Conservation (phyloP, 495 filamentous ascomycete genomes). For the Xylaria sp. region DNA sequence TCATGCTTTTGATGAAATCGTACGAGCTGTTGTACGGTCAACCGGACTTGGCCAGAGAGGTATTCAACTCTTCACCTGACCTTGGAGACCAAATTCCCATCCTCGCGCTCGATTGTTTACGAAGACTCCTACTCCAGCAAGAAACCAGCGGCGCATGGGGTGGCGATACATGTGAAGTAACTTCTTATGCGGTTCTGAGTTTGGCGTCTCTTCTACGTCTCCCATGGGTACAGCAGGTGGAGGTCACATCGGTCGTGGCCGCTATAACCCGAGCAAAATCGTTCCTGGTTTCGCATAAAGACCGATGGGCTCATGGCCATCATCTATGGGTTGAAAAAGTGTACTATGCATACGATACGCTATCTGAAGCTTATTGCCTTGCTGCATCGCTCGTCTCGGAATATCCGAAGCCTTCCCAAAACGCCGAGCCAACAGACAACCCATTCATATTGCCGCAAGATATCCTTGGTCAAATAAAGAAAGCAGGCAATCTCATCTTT, state of each 20-base stretch:
- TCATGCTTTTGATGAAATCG: conserved; percentile 13
- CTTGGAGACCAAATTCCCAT: conserved; percentile 9
- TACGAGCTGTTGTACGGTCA: not conserved
- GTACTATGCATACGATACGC: conserved; percentile 40
- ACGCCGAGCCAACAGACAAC: not conserved
- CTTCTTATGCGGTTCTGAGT: conserved; percentile 12
- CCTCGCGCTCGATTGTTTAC: conserved; percentile 9
- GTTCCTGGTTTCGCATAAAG: not conserved
- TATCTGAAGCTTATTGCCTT: conserved; percentile 44
- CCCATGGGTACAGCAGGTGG: conserved; percentile 5
- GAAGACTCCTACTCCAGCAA: not conserved
- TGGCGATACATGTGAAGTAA: conserved; percentile 16
- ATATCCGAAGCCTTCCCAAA: not conserved
- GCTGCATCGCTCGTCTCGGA: conserved; percentile 36
- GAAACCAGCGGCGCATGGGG: conserved; percentile 6
- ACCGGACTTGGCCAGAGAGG: not conserved
- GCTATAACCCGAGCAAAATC: conserved; percentile 18
- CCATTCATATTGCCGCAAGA: not conserved
- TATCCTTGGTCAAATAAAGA: not conserved
- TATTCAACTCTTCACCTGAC: not conserved
- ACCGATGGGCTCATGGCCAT: not conserved
- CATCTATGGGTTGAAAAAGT: conserved; percentile 54
- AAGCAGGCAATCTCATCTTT: not conserved
- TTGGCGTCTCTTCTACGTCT: conserved; percentile 4
- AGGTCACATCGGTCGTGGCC: not conserved